Base-by-base conservation (phyloP, 495 filamentous ascomycete species). In the Neurospora sp. region DNA sequence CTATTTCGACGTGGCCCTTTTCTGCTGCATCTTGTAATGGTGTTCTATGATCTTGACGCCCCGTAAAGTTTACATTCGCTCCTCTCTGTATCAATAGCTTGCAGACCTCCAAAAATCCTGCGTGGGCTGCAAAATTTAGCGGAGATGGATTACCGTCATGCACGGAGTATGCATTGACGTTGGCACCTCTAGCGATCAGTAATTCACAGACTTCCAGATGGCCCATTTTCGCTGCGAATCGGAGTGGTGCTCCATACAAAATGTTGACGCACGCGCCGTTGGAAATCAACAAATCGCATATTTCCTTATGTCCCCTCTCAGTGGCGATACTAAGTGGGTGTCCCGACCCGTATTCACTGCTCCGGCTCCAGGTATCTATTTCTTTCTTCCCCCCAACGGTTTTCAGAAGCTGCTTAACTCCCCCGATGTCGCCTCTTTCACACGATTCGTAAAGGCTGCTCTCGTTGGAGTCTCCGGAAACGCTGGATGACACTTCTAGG, bases 241-340 rank as follows among this genome's bases (percentile, higher is more conserved):
- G 39, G 39, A 41, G 12, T 14, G 39, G 12, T 14, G 0, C 6
- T 44, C 41, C 41, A 7, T 7, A 0, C 5, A 0, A 0, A 0
- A 42, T 7, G 14, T 48, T 1, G 44, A 48, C 18, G 44, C 2
- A 3, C 0, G 44, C 44, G n/a, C 44, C n/a, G 18, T 48, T 20
- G 44, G 44, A n/a, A 10, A 48, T 48, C 44, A 48, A 8, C 42
- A 44, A 44, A 46, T 46, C 42, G 42, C 42, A 46, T 9, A 46
- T n/a, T 8, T n/a, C 42, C 18, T 46, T 20, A 46, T 9, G 18
- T 0, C 42, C 42, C 42, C 4, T n/a, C 0, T 0, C 5, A 3
- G 42, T 18, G 16, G 42, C 42, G 5, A 20, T 46, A 0, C 0
- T 1, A 9, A 46, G 42, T 46, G 42, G 42, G 16, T 7, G n/a